These are phyloP conservation scores for Talaromyces liani DNA, from an alignment of 495 filamentous ascomycete genomes.

Conservation along the genomic window DNA sequence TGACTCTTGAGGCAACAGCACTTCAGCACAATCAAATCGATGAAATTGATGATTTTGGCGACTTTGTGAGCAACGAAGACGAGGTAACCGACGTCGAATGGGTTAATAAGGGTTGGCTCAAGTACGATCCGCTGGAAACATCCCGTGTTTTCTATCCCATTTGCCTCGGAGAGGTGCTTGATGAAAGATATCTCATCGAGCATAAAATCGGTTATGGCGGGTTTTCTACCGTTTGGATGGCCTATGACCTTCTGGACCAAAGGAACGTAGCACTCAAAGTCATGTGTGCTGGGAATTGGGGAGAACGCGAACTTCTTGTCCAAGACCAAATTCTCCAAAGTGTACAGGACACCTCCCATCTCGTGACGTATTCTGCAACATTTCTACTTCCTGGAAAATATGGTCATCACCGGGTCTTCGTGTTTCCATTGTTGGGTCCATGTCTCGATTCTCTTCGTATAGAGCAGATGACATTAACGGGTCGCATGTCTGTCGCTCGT, in stretches of 20 bases:
- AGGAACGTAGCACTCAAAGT: conserved; percentile 23
- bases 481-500: too few relatives aligned
- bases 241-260: conserved; percentile 22
- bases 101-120: conserved; percentile 5
- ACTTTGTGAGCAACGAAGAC: conserved; percentile 11
- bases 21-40: neutral
- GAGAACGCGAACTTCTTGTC: too few relatives aligned
- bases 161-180: conserved; percentile 33
- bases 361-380: too few relatives aligned
- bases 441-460: too few relatives aligned
- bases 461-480: too few relatives aligned
- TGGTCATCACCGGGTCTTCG: too few relatives aligned
- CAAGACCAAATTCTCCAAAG: too few relatives aligned
- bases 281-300: conserved; percentile 14
- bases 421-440: too few relatives aligned
- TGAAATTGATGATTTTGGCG: conserved; percentile 11
- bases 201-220: conserved; percentile 49
- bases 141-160: conserved; percentile 30
- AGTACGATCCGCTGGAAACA: conserved; percentile 9
- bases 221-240: conserved; percentile 34
- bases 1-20: conserved; percentile 7
- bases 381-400: too few relatives aligned
- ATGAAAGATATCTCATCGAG: conserved; percentile 30
- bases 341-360: too few relatives aligned
- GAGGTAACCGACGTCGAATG: conserved; percentile 12